Evolutionary conservation across 768 basidiomycete genomes (phyloP).

Genomic region (Podaxis sp.): DNA sequence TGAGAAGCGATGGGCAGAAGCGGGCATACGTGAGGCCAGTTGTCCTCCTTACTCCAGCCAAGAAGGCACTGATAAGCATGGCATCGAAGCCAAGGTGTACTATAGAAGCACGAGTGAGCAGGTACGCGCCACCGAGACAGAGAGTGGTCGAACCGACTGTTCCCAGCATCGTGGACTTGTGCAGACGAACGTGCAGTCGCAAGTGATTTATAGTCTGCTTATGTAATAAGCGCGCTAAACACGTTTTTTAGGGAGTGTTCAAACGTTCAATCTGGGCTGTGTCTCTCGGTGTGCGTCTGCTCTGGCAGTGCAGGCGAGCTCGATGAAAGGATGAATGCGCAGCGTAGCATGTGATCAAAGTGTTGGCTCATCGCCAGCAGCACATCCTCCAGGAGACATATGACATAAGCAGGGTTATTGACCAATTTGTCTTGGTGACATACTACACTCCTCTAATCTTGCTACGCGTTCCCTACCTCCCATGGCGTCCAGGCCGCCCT

Average conservation of each 20-base stretch:
- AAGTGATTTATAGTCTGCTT: not conserved
- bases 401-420: conserved; percentile 13
- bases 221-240: not conserved
- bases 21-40: conserved; percentile 80
- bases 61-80: conserved; percentile 72
- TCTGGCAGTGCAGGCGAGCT: not conserved
- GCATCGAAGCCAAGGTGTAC: conserved; percentile 79
- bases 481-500: conserved; percentile 46
- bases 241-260: not conserved
- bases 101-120: conserved; percentile 20
- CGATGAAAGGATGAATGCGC: not conserved
- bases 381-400: not conserved
- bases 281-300: not conserved
- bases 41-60: conserved; percentile 82
- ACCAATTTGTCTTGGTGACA: not conserved
- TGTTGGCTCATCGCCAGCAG: not conserved
- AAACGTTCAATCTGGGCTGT: not conserved
- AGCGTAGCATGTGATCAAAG: not conserved
- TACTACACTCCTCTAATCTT: conserved; percentile 1
- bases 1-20: not conserved
- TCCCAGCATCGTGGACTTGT: conserved; percentile 50
- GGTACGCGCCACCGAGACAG: not conserved
- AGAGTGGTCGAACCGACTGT: conserved; percentile 44
- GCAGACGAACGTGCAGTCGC: not conserved
- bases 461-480: conserved; percentile 13